These are phyloP conservation scores for Sporothrix pseudoabietina DNA, from an alignment of 2,329 filamentous ascomycete genomes.

Conservation along the genomic window DNA sequence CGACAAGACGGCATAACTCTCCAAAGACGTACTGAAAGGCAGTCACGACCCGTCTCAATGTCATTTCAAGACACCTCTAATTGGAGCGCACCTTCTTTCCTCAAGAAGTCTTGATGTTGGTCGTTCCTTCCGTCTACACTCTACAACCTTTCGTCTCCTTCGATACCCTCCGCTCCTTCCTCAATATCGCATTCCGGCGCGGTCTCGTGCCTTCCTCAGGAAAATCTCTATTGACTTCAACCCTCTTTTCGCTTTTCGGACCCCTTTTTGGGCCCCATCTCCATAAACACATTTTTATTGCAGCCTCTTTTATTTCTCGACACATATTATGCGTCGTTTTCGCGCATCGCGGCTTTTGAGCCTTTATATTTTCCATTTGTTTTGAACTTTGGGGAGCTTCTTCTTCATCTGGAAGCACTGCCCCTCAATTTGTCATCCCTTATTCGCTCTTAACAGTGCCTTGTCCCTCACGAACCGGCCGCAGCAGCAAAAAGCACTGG, in stretches of 20 bases:
- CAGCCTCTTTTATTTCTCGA: not conserved
- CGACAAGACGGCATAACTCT: not conserved
- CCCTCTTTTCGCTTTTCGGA: too few species aligned
- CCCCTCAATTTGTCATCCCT: not conserved
- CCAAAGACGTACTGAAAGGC: not conserved
- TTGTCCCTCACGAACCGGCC: not conserved
- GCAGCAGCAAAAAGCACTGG: constrained; percentile 20
- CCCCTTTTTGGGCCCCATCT: not conserved
- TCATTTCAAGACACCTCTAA: not conserved
- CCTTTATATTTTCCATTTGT: not conserved
- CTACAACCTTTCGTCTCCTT: not conserved
- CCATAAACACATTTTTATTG: not conserved
- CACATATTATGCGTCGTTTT: not conserved
- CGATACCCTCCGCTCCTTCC: not conserved
- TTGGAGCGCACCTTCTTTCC: not conserved
- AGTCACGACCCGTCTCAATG: not conserved
- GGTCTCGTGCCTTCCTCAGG: not conserved
- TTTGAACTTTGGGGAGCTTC: not conserved
- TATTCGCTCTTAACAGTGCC: too few species aligned
- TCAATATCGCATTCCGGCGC: not conserved
- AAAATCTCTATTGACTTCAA: not conserved
- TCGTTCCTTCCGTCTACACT: not conserved
- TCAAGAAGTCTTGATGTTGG: constrained; percentile 4
- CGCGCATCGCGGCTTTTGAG: too few species aligned
- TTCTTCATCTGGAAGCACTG: not conserved